Evolutionary conservation across 768 basidiomycete genomes (phyloP).

Genomic region (Naganishia vishniacii): DNA sequence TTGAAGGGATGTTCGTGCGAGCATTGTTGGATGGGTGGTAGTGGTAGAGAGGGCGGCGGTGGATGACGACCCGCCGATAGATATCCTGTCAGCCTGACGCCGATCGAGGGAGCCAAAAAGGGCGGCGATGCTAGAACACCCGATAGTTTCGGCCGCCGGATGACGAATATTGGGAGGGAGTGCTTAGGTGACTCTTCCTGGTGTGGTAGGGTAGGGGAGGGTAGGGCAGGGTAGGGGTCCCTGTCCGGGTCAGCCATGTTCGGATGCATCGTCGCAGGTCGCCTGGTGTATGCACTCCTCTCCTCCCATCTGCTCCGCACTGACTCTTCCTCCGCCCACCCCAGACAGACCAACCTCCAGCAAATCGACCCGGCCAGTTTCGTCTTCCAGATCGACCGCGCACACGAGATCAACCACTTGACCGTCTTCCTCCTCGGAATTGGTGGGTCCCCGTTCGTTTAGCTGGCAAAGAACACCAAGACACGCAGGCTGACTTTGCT

Average conservation of each 20-base stretch:
- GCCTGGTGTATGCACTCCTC: conserved; percentile 44
- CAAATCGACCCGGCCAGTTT: conserved; percentile 41
- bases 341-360: conserved; percentile 47
- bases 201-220: too few species aligned
- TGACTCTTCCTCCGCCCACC: not conserved
- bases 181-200: too few species aligned
- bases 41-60: not conserved
- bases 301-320: not conserved
- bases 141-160: not conserved
- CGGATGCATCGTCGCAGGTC: conserved; percentile 46
- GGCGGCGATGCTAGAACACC: too few species aligned
- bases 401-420: conserved; percentile 46
- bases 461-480: not conserved
- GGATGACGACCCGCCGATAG: too few species aligned
- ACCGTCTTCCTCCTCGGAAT: conserved; percentile 47
- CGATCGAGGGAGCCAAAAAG: too few species aligned
- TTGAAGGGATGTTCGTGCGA: conserved; percentile 11
- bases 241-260: too few species aligned
- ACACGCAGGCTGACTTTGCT: too few species aligned
- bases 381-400: conserved; percentile 45
- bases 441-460: conserved; percentile 30
- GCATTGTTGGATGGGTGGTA: not conserved
- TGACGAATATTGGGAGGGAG: too few species aligned
- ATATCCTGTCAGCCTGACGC: too few species aligned
- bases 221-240: too few species aligned